Evolutionary conservation across 2,329 filamentous ascomycete genomes (phyloP).

Genomic region (Penicillium decumbens): DNA sequence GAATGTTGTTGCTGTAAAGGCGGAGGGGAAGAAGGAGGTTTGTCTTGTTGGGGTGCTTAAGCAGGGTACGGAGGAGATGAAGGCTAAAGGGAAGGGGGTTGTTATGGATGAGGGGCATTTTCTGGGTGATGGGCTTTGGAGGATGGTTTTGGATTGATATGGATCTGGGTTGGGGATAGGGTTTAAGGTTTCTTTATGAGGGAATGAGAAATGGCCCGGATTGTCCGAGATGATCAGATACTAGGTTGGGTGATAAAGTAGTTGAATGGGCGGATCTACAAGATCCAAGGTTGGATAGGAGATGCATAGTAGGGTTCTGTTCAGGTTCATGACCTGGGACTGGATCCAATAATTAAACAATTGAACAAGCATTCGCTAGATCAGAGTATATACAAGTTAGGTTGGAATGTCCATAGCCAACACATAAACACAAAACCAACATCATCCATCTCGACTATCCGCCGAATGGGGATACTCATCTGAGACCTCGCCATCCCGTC

Average conservation of each 20-base stretch:
- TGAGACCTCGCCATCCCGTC: constrained; percentile 15
- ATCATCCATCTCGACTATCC: constrained; percentile 14
- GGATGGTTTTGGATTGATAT: constrained; percentile 54
- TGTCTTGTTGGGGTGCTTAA: constrained; percentile 83
- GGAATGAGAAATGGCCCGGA: too few species aligned
- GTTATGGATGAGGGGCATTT: constrained; percentile 93
- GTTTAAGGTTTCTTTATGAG: too few species aligned
- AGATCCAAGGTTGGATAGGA: too few species aligned
- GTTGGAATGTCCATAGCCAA: not conserved
- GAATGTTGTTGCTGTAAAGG: constrained; percentile 79
- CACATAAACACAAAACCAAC: not conserved
- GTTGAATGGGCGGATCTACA: too few species aligned
- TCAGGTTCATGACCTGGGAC: not conserved
- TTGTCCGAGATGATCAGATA: too few species aligned
- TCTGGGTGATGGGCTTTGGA: constrained; percentile 91
- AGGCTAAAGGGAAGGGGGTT: constrained; percentile 87
- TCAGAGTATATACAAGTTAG: constrained; percentile 1
- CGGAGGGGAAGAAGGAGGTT: constrained; percentile 89
- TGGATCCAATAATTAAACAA: not conserved
- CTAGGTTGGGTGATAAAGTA: too few species aligned
- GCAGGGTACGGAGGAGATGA: constrained; percentile 83
- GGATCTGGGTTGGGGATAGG: too few species aligned
- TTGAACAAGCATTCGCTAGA: not conserved
- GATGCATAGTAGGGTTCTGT: too few species aligned
- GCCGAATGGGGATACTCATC: constrained; percentile 13